A percentile compares a stretch with the other conserved stretches of the same genome.
These are phyloP conservation scores for Xylariaceae sp. DNA, from an alignment of 2,329 filamentous ascomycete genomes.

Conservation along the genomic window DNA sequence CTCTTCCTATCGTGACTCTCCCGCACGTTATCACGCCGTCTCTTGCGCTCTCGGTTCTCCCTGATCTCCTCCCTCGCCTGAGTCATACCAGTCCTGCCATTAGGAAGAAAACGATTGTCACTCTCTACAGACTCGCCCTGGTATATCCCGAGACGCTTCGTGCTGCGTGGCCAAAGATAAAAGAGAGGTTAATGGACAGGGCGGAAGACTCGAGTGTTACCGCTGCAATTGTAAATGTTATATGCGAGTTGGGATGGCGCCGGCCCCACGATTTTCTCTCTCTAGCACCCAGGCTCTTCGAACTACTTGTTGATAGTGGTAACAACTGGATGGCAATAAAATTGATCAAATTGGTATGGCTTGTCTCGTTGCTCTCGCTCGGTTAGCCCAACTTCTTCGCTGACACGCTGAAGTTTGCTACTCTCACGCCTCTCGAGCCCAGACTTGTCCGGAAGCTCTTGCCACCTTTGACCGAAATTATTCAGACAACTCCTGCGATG, in stretches of 20 bases:
- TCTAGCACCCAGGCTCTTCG: slow-evolving; percentile 88
- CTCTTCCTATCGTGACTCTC: slow-evolving; percentile 86
- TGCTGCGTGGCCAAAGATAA: slow-evolving; percentile 96
- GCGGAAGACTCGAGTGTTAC: slow-evolving; percentile 92
- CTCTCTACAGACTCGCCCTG: slow-evolving; percentile 88
- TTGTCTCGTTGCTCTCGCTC: not conserved
- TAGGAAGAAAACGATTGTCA: slow-evolving; percentile 95
- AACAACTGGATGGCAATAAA: slow-evolving; percentile 99
- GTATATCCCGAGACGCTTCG: slow-evolving; percentile 96
- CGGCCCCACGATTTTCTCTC: slow-evolving; percentile 93
- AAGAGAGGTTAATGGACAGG: slow-evolving; percentile 89
- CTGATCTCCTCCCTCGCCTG: slow-evolving; percentile 84
- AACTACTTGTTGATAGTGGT: slow-evolving; percentile 85
- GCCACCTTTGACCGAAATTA: slow-evolving; percentile 89
- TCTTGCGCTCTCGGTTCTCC: slow-evolving; percentile 85
- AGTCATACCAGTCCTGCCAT: slow-evolving; percentile 85
- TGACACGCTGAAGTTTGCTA: slow-evolving; percentile 75
- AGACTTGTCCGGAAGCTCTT: slow-evolving; percentile 89
- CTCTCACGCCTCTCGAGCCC: slow-evolving; percentile 89
- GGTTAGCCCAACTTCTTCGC: slow-evolving; percentile 21
- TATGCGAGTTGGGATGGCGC: slow-evolving; percentile 95
- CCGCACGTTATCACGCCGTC: slow-evolving; percentile 94
- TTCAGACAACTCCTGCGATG: slow-evolving; percentile 95
- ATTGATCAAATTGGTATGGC: slow-evolving; percentile 86
- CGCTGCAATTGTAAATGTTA: slow-evolving; percentile 93